phyloP scores from a whole-genome alignment of 139 green algal genomes.

The Tetradesmus obliquus region DNA sequence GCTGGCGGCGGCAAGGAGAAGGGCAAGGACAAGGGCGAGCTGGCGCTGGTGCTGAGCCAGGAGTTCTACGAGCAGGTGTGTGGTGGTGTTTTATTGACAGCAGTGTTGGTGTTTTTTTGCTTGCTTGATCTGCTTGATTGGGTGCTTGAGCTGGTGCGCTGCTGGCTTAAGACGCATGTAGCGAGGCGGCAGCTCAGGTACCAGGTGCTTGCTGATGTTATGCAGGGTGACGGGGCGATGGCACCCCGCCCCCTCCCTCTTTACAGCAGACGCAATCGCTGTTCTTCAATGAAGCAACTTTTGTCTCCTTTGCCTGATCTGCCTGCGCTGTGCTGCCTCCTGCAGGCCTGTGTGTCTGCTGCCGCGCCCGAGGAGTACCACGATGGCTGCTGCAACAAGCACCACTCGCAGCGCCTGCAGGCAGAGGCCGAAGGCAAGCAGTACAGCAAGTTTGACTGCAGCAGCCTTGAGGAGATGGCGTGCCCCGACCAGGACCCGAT shows the following conservation, averaged over 20 bases:
- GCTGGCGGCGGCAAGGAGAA: background rate
- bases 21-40: background rate
- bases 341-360: conserved; percentile 25
- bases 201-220: too few relatives aligned
- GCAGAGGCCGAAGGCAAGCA: background rate
- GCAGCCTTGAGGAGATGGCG: background rate
- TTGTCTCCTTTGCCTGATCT: too few relatives aligned
- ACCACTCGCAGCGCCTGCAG: background rate
- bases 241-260: too few relatives aligned
- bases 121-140: background rate
- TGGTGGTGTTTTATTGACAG: background rate
- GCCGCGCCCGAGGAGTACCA: background rate
- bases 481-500: background rate
- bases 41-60: background rate
- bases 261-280: too few relatives aligned
- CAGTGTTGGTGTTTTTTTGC: background rate
- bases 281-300: too few relatives aligned
- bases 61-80: conserved; percentile 39
- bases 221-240: too few relatives aligned
- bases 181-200: too few relatives aligned
- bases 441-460: conserved; percentile 11
- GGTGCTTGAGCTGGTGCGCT: background rate
- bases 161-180: background rate
- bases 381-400: conserved; percentile 30
- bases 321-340: background rate